Evolutionary conservation across 2,329 filamentous ascomycete genomes (phyloP).

Genomic region (Juglanconis juglandina): DNA sequence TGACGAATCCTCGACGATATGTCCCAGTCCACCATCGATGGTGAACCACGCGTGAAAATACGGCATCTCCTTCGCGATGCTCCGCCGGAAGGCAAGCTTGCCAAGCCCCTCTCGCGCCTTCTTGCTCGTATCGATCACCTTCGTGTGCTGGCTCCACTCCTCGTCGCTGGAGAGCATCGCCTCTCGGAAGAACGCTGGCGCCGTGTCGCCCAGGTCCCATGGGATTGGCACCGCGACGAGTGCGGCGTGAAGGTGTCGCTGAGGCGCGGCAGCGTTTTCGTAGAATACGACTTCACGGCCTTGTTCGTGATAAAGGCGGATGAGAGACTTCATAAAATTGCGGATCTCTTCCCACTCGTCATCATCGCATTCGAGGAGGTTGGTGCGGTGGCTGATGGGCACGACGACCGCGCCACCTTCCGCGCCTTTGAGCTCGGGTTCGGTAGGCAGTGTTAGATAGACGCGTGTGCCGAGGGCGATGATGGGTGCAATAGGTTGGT

Average conservation of each 20-base stretch:
- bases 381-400: slow-evolving; percentile 79
- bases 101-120: slow-evolving; percentile 66
- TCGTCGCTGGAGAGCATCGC: slow-evolving; percentile 84
- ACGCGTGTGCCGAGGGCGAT: slow-evolving; percentile 81
- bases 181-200: slow-evolving; percentile 92
- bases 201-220: slow-evolving; percentile 84
- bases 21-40: slow-evolving; percentile 85
- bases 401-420: slow-evolving; percentile 84
- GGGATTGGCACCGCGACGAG: slow-evolving; percentile 85
- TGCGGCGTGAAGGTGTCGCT: slow-evolving; percentile 76
- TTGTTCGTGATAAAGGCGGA: slow-evolving; percentile 89
- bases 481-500: slow-evolving; percentile 74
- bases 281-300: slow-evolving; percentile 94
- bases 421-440: slow-evolving; percentile 72
- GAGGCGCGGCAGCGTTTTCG: slow-evolving; percentile 85
- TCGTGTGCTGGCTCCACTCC: slow-evolving; percentile 94
- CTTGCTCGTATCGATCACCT: slow-evolving; percentile 83
- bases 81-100: slow-evolving; percentile 75
- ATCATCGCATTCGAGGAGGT: slow-evolving; percentile 95
- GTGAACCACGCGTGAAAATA: slow-evolving; percentile 98
- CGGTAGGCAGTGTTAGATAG: slow-evolving; percentile 83
- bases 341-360: slow-evolving; percentile 98
- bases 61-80: slow-evolving; percentile 90
- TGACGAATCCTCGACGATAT: slow-evolving; percentile 82
- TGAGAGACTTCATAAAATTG: slow-evolving; percentile 98